Evolutionary conservation across 2,329 filamentous ascomycete genomes (phyloP), one percentile per base, ranked within the genome.

Genomic region (Myriosclerotinia scirpicola): DNA sequence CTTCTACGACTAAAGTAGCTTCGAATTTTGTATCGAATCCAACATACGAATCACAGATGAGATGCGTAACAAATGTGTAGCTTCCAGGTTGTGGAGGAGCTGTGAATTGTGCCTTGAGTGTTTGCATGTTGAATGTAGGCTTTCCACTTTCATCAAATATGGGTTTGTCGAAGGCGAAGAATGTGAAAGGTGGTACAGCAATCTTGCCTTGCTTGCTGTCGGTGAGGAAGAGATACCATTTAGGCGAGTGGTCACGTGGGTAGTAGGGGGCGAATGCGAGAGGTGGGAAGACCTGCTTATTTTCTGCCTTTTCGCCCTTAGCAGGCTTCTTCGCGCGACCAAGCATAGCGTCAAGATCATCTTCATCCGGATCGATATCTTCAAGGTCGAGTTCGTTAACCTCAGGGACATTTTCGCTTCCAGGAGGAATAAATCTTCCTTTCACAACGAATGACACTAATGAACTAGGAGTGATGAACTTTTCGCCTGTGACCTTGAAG

Each of bases 401-500:
- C 53, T 85, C 82, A 5, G 95, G 93, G 8, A 97, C 82, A 64
- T 90, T 83, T 34, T 85, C 84, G 71, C 87, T 89, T 55, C 93
- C 94, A 5, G 95, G 93, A 7, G 95, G 95, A 58, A 98, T 88
- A 76, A 98, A 90, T 66, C 95, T 92, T 42, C 91, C 93, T 82
- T 99, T 99, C 77, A 99, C 87, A 62, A 99, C 92, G 40, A 99
- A 89, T 69, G 93, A 94, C 30, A 98, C 94, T 48, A 99, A 85
- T 66, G 93, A 96, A 67, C 90, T 92, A 8, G 95, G 93, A 42
- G 94, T 96, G 75, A 99, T 92, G 77, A 90, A 90, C 71, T 90
- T 91, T 80, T 99, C 96, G 76, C 95, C 95, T 63, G 92, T 89
- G 55, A 99, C 96, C 83, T 99, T 99, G 87, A 99, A 99, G 80